Conservation (phyloP, 73 alveolate species). For the Paramecium biaurelia region DNA sequence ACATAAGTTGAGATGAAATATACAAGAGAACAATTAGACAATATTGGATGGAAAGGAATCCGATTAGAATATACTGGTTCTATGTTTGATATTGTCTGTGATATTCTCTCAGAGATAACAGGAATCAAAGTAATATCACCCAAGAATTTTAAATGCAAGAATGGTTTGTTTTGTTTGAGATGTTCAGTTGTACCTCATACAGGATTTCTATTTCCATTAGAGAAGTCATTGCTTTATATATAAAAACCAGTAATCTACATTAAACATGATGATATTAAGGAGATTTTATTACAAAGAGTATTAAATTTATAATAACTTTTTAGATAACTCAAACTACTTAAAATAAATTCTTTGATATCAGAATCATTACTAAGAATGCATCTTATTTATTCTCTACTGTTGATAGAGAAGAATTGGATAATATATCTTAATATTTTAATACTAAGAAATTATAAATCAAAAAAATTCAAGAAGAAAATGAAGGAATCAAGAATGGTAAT, state of each 20-base stretch:
- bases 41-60: background rate
- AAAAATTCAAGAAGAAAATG: background rate
- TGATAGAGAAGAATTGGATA: background rate
- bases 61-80: background rate
- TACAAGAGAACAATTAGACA: background rate
- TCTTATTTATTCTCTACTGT: background rate
- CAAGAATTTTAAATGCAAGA: background rate
- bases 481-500: background rate
- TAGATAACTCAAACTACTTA: background rate
- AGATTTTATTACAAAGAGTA: background rate
- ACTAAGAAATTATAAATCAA: background rate
- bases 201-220: background rate
- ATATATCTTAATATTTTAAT: background rate
- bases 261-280: conserved; percentile 17
- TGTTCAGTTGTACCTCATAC: conserved; percentile 12
- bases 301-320: background rate
- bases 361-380: background rate
- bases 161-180: background rate
- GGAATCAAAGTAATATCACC: conserved; percentile 1
- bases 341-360: conserved; percentile 6
- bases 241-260: background rate
- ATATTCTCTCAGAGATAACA: background rate
- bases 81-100: background rate
- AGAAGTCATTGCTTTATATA: background rate
- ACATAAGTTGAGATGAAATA: background rate